A percentile compares a stretch with the other conserved stretches of the same genome.
Evolutionary conservation across 192 early-diverging fungal genomes (phyloP).

Genomic region (Gamsiella multidivaricata): DNA sequence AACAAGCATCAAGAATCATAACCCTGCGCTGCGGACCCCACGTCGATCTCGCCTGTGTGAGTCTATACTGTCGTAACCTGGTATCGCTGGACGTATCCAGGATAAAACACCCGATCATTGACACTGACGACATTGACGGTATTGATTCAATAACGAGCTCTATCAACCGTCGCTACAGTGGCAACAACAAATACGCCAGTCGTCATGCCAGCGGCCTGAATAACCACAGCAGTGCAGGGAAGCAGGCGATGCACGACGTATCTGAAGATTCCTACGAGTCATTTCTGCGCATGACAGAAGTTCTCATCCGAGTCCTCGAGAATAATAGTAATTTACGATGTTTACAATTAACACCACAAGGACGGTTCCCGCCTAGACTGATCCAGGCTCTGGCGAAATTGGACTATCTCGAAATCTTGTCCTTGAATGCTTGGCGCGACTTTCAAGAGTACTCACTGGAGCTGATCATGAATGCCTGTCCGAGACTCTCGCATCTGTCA

Average conservation of each 20-base stretch:
- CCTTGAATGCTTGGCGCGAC: slow-evolving; percentile 39
- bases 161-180: background rate
- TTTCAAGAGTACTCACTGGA: slow-evolving; percentile 48
- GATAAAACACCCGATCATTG: background rate
- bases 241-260: background rate
- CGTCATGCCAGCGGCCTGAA: background rate
- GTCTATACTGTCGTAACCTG: slow-evolving; percentile 17
- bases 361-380: slow-evolving; percentile 16
- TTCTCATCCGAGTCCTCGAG: slow-evolving; percentile 13
- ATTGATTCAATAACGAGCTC: too few species aligned
- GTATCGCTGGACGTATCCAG: slow-evolving; percentile 31
- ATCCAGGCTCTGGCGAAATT: slow-evolving; percentile 18
- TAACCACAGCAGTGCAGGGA: background rate
- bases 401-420: slow-evolving; percentile 15
- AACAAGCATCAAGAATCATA: slow-evolving; percentile 9
- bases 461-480: slow-evolving; percentile 26
- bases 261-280: background rate
- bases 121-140: too few species aligned
- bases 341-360: slow-evolving; percentile 20
- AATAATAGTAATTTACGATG: slow-evolving; percentile 18
- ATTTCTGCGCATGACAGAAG: slow-evolving; percentile 17
- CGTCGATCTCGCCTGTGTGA: slow-evolving; percentile 2
- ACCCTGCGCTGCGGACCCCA: slow-evolving; percentile 19
- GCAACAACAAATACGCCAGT: background rate
- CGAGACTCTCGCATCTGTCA: slow-evolving; percentile 19